Evolutionary conservation across 2,329 filamentous ascomycete genomes (phyloP).

Genomic region (Bimuria novae-zelandiae): DNA sequence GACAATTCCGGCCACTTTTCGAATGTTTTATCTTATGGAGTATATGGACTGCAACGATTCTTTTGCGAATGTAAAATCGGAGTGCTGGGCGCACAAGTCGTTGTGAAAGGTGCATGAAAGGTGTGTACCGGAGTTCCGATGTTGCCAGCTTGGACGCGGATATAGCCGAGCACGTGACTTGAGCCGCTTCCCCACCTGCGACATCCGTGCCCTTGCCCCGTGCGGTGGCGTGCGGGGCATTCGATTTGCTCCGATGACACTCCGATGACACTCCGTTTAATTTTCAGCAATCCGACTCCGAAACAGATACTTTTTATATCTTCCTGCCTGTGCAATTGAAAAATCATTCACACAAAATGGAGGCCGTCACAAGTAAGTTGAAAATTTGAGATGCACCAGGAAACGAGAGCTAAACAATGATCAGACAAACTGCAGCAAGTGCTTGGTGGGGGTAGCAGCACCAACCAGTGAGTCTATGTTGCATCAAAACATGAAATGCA

Average conservation of each 20-base stretch:
- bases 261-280: conserved; percentile 36
- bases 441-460: conserved; percentile 26
- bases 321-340: conserved; percentile 19
- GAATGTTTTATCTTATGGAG: too few relatives aligned
- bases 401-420: conserved; percentile 20
- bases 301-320: conserved; percentile 34
- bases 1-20: too few relatives aligned
- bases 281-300: conserved; percentile 36
- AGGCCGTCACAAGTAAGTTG: conserved; percentile 41
- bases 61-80: too few relatives aligned
- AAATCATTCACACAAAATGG: conserved; percentile 37
- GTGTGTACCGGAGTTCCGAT: conserved; percentile 13
- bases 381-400: neutral
- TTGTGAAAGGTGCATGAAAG: conserved; percentile 17
- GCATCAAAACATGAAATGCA: neutral
- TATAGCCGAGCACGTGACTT: conserved; percentile 7
- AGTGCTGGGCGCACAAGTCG: neutral
- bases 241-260: neutral
- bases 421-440: conserved; percentile 40
- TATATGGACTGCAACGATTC: too few relatives aligned
- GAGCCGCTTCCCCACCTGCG: conserved; percentile 18
- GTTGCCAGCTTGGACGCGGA: conserved; percentile 12
- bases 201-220: conserved; percentile 16
- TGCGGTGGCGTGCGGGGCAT: conserved; percentile 28
- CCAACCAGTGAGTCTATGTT: conserved; percentile 40